Percentiles rank a stretch among this genome's conserved stretches.
phyloP scores from a whole-genome alignment of 1,284 basidiomycete species.

The Melampsora larici-populina region DNA sequence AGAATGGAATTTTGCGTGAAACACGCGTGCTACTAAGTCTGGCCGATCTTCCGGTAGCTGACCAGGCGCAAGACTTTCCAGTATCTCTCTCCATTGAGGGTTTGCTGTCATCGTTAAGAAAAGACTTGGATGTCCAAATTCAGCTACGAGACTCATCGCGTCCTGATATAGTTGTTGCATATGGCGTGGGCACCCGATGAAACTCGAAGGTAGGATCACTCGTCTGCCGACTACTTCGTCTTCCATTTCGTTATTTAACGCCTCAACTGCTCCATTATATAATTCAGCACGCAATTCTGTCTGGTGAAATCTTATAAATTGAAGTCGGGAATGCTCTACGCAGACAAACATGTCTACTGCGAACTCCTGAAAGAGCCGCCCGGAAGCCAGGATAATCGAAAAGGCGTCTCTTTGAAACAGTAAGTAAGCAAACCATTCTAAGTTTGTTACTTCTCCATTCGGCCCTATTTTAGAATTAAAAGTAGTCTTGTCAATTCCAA shows the following conservation, averaged over 20 bases:
- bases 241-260: neutral
- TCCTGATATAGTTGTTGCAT: conserved; percentile 1
- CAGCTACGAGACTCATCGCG: neutral
- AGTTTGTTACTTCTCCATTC: neutral
- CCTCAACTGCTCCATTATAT: neutral
- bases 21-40: neutral
- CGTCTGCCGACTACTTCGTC: conserved; percentile 41
- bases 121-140: conserved; percentile 53
- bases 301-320: neutral
- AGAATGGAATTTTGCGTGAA: neutral
- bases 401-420: neutral
- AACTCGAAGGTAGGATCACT: conserved; percentile 51
- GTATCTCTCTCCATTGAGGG: conserved; percentile 58
- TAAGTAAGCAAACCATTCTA: conserved; percentile 9
- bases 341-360: conserved; percentile 8
- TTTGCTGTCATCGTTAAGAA: conserved; percentile 60
- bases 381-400: neutral
- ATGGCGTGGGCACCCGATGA: neutral
- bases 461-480: neutral
- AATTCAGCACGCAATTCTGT: neutral
- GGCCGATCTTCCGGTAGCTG: conserved; percentile 50
- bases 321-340: neutral
- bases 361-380: neutral
- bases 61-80: conserved; percentile 54
- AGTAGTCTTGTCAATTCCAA: neutral